Conservation (phyloP, 169 alveolate species). For the Cryptosporidium muris region DNA sequence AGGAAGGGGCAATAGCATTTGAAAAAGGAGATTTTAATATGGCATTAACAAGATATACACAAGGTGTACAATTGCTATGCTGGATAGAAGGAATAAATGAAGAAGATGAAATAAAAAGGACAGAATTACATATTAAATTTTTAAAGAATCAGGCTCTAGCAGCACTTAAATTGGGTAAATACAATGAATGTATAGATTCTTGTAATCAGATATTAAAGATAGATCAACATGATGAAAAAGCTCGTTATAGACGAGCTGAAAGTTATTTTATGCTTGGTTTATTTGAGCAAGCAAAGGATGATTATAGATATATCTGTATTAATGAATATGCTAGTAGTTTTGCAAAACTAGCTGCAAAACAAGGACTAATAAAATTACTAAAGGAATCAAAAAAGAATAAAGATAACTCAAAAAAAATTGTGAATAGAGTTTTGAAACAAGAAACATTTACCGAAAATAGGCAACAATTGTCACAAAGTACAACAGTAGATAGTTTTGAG, state of each 20-base stretch:
- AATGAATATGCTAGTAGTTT: conserved; percentile 39
- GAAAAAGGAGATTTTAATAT: conserved; percentile 35
- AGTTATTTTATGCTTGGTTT: conserved; percentile 62
- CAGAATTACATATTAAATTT: conserved; percentile 44
- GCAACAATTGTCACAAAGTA: background rate
- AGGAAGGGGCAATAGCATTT: conserved; percentile 21
- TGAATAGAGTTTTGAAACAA: conserved; percentile 1
- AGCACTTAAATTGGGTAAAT: conserved; percentile 55
- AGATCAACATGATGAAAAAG: conserved; percentile 64
- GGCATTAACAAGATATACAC: conserved; percentile 54
- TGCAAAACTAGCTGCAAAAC: conserved; percentile 36
- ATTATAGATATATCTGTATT: conserved; percentile 52
- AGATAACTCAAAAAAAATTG: conserved; percentile 8
- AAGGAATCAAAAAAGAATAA: conserved; percentile 13
- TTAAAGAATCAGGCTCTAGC: conserved; percentile 41
- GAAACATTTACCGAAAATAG: conserved; percentile 32
- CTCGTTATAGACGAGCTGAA: conserved; percentile 57
- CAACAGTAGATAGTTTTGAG: background rate
- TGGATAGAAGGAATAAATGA: conserved; percentile 42
- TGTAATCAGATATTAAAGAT: conserved; percentile 46
- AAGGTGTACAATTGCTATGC: conserved; percentile 59
- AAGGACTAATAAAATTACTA: conserved; percentile 33
- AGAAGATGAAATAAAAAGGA: conserved; percentile 17
- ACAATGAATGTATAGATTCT: conserved; percentile 50
- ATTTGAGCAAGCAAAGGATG: conserved; percentile 58